A percentile compares a stretch with the other conserved stretches of the same genome.
phyloP scores from a whole-genome alignment of 805 yeast genomes.

The Spathaspora sp. region DNA sequence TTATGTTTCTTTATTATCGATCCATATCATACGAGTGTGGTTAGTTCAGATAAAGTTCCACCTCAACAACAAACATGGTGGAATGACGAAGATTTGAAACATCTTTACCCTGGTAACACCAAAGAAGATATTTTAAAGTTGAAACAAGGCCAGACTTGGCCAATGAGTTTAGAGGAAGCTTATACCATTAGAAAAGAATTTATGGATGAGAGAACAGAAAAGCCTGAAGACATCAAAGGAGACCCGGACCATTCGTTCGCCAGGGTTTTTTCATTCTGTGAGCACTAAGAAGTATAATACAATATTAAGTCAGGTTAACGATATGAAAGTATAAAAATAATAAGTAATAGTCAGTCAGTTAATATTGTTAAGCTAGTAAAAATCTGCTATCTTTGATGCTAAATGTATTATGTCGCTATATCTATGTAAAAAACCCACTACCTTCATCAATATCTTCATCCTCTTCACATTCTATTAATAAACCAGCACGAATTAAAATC shows the following conservation, averaged over 20 bases:
- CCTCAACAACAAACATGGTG: conserved; percentile 38
- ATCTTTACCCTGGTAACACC: conserved; percentile 7
- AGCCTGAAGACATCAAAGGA: too few relatives aligned
- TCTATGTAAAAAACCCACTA: neutral
- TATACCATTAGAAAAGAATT: conserved; percentile 22
- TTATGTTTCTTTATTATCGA: conserved; percentile 38
- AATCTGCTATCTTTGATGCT: too few relatives aligned
- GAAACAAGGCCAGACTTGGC: conserved; percentile 9
- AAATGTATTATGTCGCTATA: too few relatives aligned
- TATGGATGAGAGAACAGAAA: conserved; percentile 21
- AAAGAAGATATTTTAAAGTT: conserved; percentile 4
- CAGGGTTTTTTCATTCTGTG: too few relatives aligned
- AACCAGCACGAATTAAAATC: conserved; percentile 34
- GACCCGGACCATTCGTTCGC: too few relatives aligned
- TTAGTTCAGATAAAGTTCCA: conserved; percentile 29
- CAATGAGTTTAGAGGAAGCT: conserved; percentile 20
- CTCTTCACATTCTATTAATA: conserved; percentile 11
- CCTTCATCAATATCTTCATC: conserved; percentile 7
- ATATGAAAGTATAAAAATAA: too few relatives aligned
- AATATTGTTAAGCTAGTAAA: too few relatives aligned
- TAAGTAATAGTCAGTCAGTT: too few relatives aligned
- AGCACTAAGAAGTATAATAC: too few relatives aligned
- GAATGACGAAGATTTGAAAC: conserved; percentile 11
- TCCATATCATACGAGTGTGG: conserved; percentile 26
- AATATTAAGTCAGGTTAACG: too few relatives aligned